phyloP scores from a whole-genome alignment of 495 filamentous ascomycete species.

The Bacidia rubella region DNA sequence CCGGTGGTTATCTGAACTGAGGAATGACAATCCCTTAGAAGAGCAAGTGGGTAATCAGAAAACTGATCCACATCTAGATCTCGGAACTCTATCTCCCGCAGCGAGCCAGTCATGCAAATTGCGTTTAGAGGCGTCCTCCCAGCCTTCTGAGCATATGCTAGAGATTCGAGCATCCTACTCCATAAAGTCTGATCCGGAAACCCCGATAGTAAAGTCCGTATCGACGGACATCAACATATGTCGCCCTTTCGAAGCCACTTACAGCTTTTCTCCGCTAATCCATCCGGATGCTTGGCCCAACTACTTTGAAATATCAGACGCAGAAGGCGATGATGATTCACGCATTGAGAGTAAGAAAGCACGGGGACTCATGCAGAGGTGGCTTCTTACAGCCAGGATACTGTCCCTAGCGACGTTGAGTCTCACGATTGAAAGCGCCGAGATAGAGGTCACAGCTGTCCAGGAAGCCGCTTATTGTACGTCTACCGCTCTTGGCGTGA shows the following conservation, averaged over 20 bases:
- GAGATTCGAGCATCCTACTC: conserved; percentile 62
- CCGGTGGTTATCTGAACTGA: conserved; percentile 30
- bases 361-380: conserved; percentile 61
- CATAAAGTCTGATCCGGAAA: conserved; percentile 67
- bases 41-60: not conserved
- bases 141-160: conserved; percentile 52
- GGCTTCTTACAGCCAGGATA: conserved; percentile 60
- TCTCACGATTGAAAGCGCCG: conserved; percentile 51
- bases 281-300: conserved; percentile 74
- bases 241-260: conserved; percentile 77
- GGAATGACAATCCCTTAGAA: conserved; percentile 9
- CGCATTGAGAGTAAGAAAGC: conserved; percentile 10
- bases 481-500: conserved; percentile 27
- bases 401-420: conserved; percentile 62
- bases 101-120: conserved; percentile 32
- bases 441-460: conserved; percentile 40
- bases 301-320: conserved; percentile 47
- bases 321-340: conserved; percentile 24
- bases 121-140: conserved; percentile 28
- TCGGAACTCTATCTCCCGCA: conserved; percentile 10
- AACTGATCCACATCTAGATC: not conserved
- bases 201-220: conserved; percentile 62
- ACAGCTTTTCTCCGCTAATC: conserved; percentile 64
- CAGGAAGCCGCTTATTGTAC: conserved; percentile 39
- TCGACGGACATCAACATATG: conserved; percentile 55